Conservation (phyloP, 768 basidiomycete genomes). For the Lactarius hengduanensis region DNA sequence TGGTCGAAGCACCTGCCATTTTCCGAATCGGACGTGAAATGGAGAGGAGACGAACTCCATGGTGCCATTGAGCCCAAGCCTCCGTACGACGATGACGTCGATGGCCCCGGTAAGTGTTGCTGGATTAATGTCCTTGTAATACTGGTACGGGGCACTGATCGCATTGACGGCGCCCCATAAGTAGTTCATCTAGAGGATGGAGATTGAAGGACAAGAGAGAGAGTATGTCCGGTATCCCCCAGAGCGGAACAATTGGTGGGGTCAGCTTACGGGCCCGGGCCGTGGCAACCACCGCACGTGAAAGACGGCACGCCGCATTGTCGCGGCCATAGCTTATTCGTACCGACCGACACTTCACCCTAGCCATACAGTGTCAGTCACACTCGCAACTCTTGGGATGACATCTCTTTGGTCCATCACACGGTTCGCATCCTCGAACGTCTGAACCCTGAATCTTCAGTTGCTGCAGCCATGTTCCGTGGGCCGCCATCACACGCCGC, state of each 20-base stretch:
- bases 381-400: background rate
- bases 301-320: background rate
- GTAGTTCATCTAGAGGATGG: constrained; percentile 64
- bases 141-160: constrained; percentile 84
- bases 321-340: background rate
- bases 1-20: constrained; percentile 92
- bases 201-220: background rate
- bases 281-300: background rate
- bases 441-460: background rate
- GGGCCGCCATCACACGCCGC: constrained; percentile 12
- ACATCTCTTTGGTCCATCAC: background rate
- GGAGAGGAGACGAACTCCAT: constrained; percentile 85
- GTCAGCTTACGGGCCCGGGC: background rate
- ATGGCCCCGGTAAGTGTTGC: constrained; percentile 97
- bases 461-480: background rate
- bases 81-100: constrained; percentile 94
- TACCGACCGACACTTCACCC: background rate
- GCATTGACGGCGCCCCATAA: constrained; percentile 82
- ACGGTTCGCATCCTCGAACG: background rate
- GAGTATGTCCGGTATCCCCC: background rate
- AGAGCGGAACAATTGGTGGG: constrained; percentile 1
- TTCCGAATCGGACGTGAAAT: constrained; percentile 97
- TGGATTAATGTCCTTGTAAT: constrained; percentile 94
- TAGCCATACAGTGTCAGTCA: background rate
- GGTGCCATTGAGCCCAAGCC: constrained; percentile 59